These are phyloP conservation scores for Saprolegnia parasitica DNA, from an alignment of 352 stramenopile genomes.

Conservation along the genomic window DNA sequence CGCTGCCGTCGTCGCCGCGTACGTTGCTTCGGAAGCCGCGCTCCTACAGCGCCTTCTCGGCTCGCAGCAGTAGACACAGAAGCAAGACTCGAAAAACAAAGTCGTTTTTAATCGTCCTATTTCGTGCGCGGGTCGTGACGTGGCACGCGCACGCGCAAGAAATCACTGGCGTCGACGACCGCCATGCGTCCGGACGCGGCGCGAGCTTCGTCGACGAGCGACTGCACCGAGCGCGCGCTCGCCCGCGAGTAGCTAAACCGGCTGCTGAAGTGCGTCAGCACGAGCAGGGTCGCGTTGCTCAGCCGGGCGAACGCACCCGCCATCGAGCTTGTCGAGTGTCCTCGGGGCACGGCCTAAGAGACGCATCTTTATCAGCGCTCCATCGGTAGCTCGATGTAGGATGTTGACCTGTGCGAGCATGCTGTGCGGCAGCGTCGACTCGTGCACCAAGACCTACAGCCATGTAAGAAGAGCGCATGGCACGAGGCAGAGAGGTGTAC, in stretches of 20 bases:
- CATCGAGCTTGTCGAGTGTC: slow-evolving; percentile 77
- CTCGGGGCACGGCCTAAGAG: slow-evolving; percentile 50
- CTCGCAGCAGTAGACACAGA: not conserved
- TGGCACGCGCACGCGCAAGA: slow-evolving; percentile 72
- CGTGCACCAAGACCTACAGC: slow-evolving; percentile 77
- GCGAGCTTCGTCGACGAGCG: slow-evolving; percentile 64
- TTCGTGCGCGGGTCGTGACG: slow-evolving; percentile 31
- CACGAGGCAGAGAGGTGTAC: slow-evolving; percentile 35
- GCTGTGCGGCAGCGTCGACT: slow-evolving; percentile 71
- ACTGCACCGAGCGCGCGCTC: slow-evolving; percentile 62
- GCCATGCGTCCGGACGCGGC: slow-evolving; percentile 55
- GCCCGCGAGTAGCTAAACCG: slow-evolving; percentile 61
- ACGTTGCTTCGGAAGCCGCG: not conserved
- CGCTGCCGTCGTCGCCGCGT: not conserved
- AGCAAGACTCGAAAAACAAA: not conserved
- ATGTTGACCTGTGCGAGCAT: slow-evolving; percentile 53
- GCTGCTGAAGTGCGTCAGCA: slow-evolving; percentile 81
- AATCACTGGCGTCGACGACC: slow-evolving; percentile 69
- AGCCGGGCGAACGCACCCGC: slow-evolving; percentile 63
- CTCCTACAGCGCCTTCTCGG: not conserved
- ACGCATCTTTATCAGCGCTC: too few relatives aligned
- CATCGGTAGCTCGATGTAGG: too few relatives aligned
- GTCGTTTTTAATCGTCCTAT: not conserved
- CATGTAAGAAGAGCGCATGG: not conserved
- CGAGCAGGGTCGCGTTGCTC: slow-evolving; percentile 73